Percentiles rank a stretch among this genome's conserved stretches.
Conservation (phyloP, 805 yeast genomes). For the Grigorovia jiainica region DNA sequence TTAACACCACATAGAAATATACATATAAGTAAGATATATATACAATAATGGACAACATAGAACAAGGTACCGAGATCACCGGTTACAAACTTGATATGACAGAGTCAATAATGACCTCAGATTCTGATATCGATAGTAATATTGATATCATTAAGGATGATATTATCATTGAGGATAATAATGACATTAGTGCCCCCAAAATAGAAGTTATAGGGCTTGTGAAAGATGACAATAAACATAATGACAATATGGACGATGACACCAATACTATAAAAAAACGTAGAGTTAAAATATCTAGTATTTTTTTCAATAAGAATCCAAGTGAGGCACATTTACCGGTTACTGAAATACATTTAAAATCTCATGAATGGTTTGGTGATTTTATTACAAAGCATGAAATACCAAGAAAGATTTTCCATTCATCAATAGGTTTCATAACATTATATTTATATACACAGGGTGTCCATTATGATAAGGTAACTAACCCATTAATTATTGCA, state of each 20-base stretch:
- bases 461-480: constrained; percentile 44
- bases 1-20: too few relatives aligned
- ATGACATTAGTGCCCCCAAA: too few relatives aligned
- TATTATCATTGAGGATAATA: too few relatives aligned
- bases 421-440: constrained; percentile 79
- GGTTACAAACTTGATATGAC: too few relatives aligned
- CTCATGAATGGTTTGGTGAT: constrained; percentile 37
- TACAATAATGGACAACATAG: too few relatives aligned
- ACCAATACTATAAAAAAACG: neutral
- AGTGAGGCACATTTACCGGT: constrained; percentile 24
- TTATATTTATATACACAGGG: constrained; percentile 62
- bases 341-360: constrained; percentile 27
- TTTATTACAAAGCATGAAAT: constrained; percentile 75
- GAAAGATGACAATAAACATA: neutral
- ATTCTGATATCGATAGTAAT: too few relatives aligned
- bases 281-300: neutral
- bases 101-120: too few relatives aligned
- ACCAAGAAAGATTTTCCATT: constrained; percentile 81
- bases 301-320: neutral
- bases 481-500: constrained; percentile 46
- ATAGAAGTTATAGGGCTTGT: too few relatives aligned
- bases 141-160: too few relatives aligned
- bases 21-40: too few relatives aligned
- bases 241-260: neutral
- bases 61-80: too few relatives aligned